phyloP scores from a whole-genome alignment of 495 filamentous ascomycete species.

The Lasiosphaeris hirsuta region DNA sequence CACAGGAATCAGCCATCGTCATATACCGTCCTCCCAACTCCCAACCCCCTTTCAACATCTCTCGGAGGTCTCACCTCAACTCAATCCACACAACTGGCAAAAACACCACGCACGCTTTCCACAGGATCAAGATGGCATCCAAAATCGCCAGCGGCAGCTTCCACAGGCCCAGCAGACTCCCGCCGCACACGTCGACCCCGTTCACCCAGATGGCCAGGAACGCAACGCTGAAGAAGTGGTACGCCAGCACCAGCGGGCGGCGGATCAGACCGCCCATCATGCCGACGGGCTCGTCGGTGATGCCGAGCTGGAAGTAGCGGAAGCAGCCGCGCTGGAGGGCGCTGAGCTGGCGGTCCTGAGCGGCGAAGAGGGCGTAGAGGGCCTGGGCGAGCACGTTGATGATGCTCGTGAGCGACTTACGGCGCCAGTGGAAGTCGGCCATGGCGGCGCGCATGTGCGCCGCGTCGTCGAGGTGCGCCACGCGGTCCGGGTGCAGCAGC shows the following conservation, averaged over 20 bases:
- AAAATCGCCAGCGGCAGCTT: conserved; percentile 58
- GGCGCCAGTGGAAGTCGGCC: conserved; percentile 76
- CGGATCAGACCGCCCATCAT: conserved; percentile 81
- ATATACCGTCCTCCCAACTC: conserved; percentile 2
- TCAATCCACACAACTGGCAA: conserved; percentile 76
- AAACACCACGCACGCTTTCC: conserved; percentile 84
- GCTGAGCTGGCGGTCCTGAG: conserved; percentile 70
- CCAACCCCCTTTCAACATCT: background rate
- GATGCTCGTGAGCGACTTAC: conserved; percentile 76
- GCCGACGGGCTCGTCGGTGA: conserved; percentile 72
- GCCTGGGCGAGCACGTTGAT: conserved; percentile 97
- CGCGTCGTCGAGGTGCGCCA: conserved; percentile 69
- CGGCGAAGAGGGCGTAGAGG: conserved; percentile 86
- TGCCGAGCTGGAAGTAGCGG: conserved; percentile 81
- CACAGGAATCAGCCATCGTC: background rate
- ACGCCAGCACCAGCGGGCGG: conserved; percentile 73
- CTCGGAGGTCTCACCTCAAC: conserved; percentile 14
- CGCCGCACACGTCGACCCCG: conserved; percentile 43
- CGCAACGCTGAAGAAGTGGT: conserved; percentile 93
- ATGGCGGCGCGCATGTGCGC: conserved; percentile 63
- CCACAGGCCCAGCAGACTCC: conserved; percentile 46
- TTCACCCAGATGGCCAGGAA: conserved; percentile 84
- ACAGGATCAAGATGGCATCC: conserved; percentile 67
- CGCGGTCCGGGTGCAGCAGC: conserved; percentile 60
- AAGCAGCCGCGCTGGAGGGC: conserved; percentile 90